Evolutionary conservation across 169 alveolate species (phyloP).

Genomic region (Toxoplasma gondii): DNA sequence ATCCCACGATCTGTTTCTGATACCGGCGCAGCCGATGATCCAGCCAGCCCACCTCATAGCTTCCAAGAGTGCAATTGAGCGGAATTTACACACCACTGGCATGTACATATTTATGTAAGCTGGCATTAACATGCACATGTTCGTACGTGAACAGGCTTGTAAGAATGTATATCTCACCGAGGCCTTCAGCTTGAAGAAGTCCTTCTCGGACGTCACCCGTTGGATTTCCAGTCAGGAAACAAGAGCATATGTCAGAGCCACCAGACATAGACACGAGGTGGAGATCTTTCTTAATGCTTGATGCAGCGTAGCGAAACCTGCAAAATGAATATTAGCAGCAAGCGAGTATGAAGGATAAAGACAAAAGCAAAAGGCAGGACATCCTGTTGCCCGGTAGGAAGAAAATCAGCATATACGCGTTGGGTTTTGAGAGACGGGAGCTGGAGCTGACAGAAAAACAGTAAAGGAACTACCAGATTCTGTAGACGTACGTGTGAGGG

Average conservation of each 20-base stretch:
- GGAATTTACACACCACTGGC: too few relatives aligned
- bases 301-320: not conserved
- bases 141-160: not conserved
- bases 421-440: too few relatives aligned
- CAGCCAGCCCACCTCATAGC: too few relatives aligned
- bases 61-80: too few relatives aligned
- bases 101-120: too few relatives aligned
- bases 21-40: too few relatives aligned
- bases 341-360: not conserved
- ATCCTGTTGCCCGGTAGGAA: too few relatives aligned
- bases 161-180: not conserved
- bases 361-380: too few relatives aligned
- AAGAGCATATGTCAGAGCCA: constrained; percentile 52
- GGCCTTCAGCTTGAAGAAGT: constrained; percentile 19
- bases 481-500: not conserved
- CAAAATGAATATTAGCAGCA: not conserved
- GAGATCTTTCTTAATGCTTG: not conserved
- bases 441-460: too few relatives aligned
- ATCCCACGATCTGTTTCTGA: too few relatives aligned
- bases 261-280: constrained; percentile 54
- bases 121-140: too few relatives aligned
- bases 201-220: constrained; percentile 16
- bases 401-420: too few relatives aligned
- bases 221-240: constrained; percentile 50
- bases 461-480: not conserved